A percentile compares a stretch with the other conserved stretches of the same genome.
phyloP scores from a whole-genome alignment of 352 stramenopile species.

The Globisporangium takayamanum region DNA sequence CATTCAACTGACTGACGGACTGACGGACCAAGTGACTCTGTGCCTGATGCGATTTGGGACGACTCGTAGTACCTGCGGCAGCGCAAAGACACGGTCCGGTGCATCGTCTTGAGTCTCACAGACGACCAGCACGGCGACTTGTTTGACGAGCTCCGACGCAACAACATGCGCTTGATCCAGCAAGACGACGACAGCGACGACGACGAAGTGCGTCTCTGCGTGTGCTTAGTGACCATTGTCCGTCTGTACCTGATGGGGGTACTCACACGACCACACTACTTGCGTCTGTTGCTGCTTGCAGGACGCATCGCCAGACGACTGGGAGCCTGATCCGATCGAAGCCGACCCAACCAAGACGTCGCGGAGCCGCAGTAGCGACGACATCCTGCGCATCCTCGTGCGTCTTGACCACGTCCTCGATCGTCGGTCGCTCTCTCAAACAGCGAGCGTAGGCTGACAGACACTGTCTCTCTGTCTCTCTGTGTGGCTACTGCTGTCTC shows the following conservation, averaged over 20 bases:
- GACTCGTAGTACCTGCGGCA: constrained; percentile 83
- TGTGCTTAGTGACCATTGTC: no score
- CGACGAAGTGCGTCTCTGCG: constrained; percentile 50
- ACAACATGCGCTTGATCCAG: constrained; percentile 90
- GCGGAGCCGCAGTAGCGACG: constrained; percentile 76
- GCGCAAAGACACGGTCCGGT: constrained; percentile 94
- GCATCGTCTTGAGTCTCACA: constrained; percentile 92
- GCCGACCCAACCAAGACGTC: constrained; percentile 78
- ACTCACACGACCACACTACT: no score
- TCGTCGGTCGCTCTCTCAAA: neutral
- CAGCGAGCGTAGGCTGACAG: neutral
- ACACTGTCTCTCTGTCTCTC: no score
- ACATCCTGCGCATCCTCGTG: constrained; percentile 96
- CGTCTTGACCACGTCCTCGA: neutral
- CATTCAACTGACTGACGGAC: neutral
- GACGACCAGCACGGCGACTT: constrained; percentile 90
- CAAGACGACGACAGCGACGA: constrained; percentile 91
- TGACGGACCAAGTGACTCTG: neutral
- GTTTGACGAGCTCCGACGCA: constrained; percentile 92
- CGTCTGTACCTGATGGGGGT: no score
- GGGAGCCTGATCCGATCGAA: constrained; percentile 88
- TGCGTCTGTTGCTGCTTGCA: constrained; percentile 5
- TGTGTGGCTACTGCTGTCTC: neutral
- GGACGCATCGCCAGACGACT: constrained; percentile 81
- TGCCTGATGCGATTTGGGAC: neutral